Base-by-base conservation (phyloP, 768 basidiomycete genomes). In the Rhodotorula kratochvilovae region DNA sequence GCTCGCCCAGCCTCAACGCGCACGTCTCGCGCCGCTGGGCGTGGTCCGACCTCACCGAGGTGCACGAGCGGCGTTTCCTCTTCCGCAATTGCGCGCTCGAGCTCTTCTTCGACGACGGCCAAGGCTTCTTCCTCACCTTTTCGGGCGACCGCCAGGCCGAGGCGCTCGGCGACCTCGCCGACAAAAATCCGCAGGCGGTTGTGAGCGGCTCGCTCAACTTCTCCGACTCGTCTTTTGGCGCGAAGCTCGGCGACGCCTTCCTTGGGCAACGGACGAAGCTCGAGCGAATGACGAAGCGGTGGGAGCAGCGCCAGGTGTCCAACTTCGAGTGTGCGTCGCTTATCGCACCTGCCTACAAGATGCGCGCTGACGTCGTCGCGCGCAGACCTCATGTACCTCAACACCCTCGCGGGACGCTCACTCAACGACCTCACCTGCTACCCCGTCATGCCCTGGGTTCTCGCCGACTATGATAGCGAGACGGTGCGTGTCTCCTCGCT, bases 101-200 rank as follows among this genome's bases (percentile, higher is more conserved):
- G 79, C 84, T 97, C 17, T 95, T 94, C 81, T 92, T 96, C 84
- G 89, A 87, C 76, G 94, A 97, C 76, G 92, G 91, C 75, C 87
- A 91, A 13, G 93, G 91, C 25, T 82, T 96, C 56, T 83, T 97
- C 31, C 83, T 91, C 42, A 89, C 93, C 4, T 94, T 96, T 80
- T 81, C 87, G 87, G 69, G 87, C 87, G 77, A 82, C 85, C 71
- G 85, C 86, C 60, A 84, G 90, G 57, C 85, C 85, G 48, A 63
- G 29, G 70, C 65, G 16, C 55, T 66, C n/a, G 21, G 23, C 15
- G 51, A 60, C 16, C 36, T 71, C 13, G 65, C 53, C 29, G 45
- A 57, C 77, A 83, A 57, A 72, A 82, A 29, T 78, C 85, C 63
- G 84, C 85, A 85, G 83, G 74, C 87, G 85, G 42, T 88, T 85